phyloP scores from a whole-genome alignment of 2,329 filamentous ascomycete genomes.

The Aspergillus sergii region DNA sequence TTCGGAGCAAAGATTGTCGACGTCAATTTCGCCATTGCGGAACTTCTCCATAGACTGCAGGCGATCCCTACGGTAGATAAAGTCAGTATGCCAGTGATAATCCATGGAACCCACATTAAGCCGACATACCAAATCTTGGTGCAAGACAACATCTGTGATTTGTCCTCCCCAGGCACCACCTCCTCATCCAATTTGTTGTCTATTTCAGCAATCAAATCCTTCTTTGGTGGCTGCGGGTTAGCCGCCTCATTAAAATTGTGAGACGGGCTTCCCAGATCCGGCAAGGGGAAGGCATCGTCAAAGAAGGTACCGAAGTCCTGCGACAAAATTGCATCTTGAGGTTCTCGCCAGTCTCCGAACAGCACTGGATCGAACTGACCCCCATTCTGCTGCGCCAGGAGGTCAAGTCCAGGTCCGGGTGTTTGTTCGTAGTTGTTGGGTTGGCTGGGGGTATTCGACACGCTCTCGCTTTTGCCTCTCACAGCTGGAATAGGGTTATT shows the following conservation, averaged over 20 bases:
- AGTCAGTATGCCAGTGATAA: slow-evolving; percentile 44
- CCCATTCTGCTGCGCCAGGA: slow-evolving; percentile 77
- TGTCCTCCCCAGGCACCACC: slow-evolving; percentile 63
- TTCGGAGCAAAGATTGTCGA: slow-evolving; percentile 89
- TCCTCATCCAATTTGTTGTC: slow-evolving; percentile 70
- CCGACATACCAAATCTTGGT: slow-evolving; percentile 85
- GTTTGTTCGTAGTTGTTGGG: slow-evolving; percentile 15
- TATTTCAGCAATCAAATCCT: slow-evolving; percentile 75
- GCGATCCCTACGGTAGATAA: slow-evolving; percentile 70
- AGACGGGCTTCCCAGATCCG: slow-evolving; percentile 78
- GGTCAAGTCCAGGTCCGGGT: slow-evolving; percentile 55
- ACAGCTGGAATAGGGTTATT: slow-evolving; percentile 47
- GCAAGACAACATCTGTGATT: slow-evolving; percentile 72
- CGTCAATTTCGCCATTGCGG: slow-evolving; percentile 86
- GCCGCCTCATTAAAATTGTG: slow-evolving; percentile 56
- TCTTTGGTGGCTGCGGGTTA: slow-evolving; percentile 52
- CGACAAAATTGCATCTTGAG: slow-evolving; percentile 77
- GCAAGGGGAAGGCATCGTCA: slow-evolving; percentile 75
- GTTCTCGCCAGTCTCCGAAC: slow-evolving; percentile 90
- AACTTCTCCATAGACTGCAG: slow-evolving; percentile 85
- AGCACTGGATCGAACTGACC: slow-evolving; percentile 88
- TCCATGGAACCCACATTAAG: neutral
- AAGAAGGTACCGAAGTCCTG: slow-evolving; percentile 72
- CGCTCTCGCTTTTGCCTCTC: slow-evolving; percentile 34
- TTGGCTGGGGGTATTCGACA: slow-evolving; percentile 31